Evolutionary conservation across 768 basidiomycete genomes (phyloP), one percentile per base, ranked within the genome.

Genomic region (Tulasnella sp.): DNA sequence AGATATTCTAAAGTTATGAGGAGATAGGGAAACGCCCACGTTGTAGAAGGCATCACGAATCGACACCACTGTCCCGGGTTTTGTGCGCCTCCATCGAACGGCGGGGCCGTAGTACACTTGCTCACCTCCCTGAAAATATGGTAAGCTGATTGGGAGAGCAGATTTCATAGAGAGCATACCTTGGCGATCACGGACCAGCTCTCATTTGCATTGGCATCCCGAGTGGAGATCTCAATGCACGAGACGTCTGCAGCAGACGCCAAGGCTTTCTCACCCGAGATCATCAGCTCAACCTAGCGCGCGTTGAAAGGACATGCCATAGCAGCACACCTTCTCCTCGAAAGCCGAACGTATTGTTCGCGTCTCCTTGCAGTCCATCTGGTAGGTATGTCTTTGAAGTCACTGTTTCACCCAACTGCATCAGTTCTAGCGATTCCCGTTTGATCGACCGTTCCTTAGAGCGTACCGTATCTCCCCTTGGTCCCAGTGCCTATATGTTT

Each of bases 41-140:
- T 88, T 92, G 68, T 86, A 88, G 68, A 96, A 99, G 2, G 88
- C 84, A 69, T 97, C 95, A 21, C 88, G 83, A 45, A 96, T 75
- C 65, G 80, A 83, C 43, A 95, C 85, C 10, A 80, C 83, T 4
- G 94, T 96, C 2, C 95, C 95, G 1, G 79, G 71, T 1, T 74
- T 74, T 68, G 88, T 82, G 63, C 84, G 76, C 60, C 82, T 77
- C 84, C 89, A 87, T 21, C 88, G 81, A 38, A 83, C 72, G 2
- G 91, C 84, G 30, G 82, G 77, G 0, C 91, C 91, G 24, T 73
- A 73, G 67, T 88, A 91, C 24, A 95, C 70, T 4, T 69, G 72
- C 65, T 80, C 77, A 13, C 83, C 82, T 27, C 80, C 82, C 87
- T 92, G 61, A 58, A 9, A 50, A 26, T 8, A 29, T n/a, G 47